Percentiles rank a stretch among this genome's conserved stretches.
phyloP scores from a whole-genome alignment of 768 basidiomycete genomes.

The Panaeolus cyanescens region DNA sequence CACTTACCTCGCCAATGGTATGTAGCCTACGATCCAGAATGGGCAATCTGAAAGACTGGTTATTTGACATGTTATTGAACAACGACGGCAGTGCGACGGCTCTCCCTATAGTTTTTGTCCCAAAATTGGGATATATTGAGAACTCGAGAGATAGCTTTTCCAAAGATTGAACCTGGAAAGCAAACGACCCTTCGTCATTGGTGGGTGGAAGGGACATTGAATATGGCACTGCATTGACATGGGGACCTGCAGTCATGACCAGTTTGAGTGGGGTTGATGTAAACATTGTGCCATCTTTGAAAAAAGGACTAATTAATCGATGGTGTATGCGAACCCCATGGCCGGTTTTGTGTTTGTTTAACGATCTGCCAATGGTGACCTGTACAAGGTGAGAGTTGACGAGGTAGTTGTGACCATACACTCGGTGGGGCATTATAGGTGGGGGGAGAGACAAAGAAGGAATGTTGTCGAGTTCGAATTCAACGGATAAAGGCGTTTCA shows the following conservation, averaged over 20 bases:
- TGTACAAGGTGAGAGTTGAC: constrained; percentile 86
- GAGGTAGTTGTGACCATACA: constrained; percentile 96
- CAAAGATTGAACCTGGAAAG: constrained; percentile 83
- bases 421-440: constrained; percentile 96
- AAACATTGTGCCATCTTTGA: constrained; percentile 66
- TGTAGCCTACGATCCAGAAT: constrained; percentile 92
- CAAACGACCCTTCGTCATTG: constrained; percentile 70
- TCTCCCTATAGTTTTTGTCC: constrained; percentile 93
- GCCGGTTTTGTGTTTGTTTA: constrained; percentile 33
- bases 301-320: constrained; percentile 69
- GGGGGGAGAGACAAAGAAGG: constrained; percentile 95
- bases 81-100: constrained; percentile 82
- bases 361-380: constrained; percentile 76
- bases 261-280: constrained; percentile 88
- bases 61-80: constrained; percentile 59
- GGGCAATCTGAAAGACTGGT: constrained; percentile 63
- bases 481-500: constrained; percentile 35
- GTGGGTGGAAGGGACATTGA: constrained; percentile 84
- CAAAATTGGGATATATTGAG: constrained; percentile 96
- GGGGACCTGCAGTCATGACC: constrained; percentile 89
- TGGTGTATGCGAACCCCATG: constrained; percentile 69
- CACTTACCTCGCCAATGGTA: constrained; percentile 85
- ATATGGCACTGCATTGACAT: constrained; percentile 85
- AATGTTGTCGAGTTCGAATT: constrained; percentile 87
- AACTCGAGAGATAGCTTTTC: constrained; percentile 82